phyloP scores from a whole-genome alignment of 2,329 filamentous ascomycete species.

The Bipolaris bicolor region DNA sequence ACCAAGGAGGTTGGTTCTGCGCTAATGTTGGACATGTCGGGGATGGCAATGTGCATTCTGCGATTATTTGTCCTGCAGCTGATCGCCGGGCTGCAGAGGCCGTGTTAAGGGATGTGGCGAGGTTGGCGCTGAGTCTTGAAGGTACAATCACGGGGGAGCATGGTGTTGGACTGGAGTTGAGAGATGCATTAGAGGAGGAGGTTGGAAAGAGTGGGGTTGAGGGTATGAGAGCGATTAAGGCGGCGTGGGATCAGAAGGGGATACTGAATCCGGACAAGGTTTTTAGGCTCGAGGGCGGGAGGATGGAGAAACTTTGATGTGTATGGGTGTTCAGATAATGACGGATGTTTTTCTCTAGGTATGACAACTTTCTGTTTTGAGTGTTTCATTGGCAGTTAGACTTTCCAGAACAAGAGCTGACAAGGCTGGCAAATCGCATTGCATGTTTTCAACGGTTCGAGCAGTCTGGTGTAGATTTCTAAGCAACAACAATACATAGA shows the following conservation, averaged over 20 bases:
- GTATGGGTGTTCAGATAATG: too few species aligned
- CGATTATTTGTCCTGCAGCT: conserved; percentile 35
- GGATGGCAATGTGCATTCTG: conserved; percentile 58
- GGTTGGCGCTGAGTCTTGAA: conserved; percentile 79
- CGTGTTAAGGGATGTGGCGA: conserved; percentile 66
- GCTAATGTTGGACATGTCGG: conserved; percentile 73
- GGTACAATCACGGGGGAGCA: conserved; percentile 87
- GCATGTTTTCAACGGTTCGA: too few species aligned
- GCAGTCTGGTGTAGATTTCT: too few species aligned
- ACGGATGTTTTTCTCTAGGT: too few species aligned
- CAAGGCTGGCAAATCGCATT: too few species aligned
- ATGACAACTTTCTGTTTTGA: too few species aligned
- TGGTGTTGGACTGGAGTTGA: conserved; percentile 80
- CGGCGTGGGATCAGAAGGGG: conserved; percentile 74
- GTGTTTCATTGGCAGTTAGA: too few species aligned
- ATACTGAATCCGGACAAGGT: conserved; percentile 69
- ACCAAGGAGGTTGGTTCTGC: conserved; percentile 33
- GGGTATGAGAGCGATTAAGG: conserved; percentile 81
- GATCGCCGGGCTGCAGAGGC: conserved; percentile 34
- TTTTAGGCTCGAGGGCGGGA: conserved; percentile 55
- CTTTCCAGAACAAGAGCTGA: too few species aligned
- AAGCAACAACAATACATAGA: too few species aligned
- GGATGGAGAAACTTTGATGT: background rate
- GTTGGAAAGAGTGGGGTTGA: conserved; percentile 75
- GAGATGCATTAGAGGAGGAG: conserved; percentile 79